Base-by-base conservation (phyloP, 768 basidiomycete species). In the Tylopilus sp. region DNA sequence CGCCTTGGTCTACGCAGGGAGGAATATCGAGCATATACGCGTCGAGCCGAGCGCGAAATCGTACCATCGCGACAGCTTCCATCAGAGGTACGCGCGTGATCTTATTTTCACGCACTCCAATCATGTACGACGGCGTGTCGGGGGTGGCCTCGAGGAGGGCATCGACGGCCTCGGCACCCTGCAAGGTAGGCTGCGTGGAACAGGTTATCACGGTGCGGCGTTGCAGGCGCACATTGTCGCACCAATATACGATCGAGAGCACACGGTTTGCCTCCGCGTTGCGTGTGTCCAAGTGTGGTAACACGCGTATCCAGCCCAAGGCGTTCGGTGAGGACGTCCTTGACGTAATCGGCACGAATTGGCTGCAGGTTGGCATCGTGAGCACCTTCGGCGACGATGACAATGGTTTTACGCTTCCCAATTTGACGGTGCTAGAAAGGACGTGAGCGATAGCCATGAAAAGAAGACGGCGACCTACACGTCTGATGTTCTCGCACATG, bases 371-470 rank as follows among this genome's bases (percentile, higher is more conserved):
- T 76, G 44, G 77, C 73, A 68, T 98, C 95, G 43, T 88, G 83
- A 10, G 97, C 95, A 21, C 97, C 97, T 72, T 99, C 97, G 1
- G 97, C 95, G 38, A 98, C 88, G 57, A 99, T 97, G 51, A 99
- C 93, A 57, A 99, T 97, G 1, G 95, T 98, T 74, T 95, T 98
- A 60, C 97, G 86, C 74, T 98, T 98, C 31, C 97, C 97, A 21
- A 88, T 73, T 57, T 80, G 74, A 51, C 97, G 88, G 69, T 98
- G 95, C 93, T 98, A 57, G 21, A 47, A 26, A 47, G 44, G 7
- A 21, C 57, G 31, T 59, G 36, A 51, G 48, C 48, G 12, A 20
- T 7, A 30, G 25, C 13, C 12, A 38, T 36, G 12, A 8, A 23
- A 6, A 22, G 48, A 11, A 48, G n/a, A 43, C 31, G 21, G 31